These are phyloP conservation scores for Glarea lozoyensis DNA, from an alignment of 495 filamentous ascomycete species.

Conservation along the genomic window DNA sequence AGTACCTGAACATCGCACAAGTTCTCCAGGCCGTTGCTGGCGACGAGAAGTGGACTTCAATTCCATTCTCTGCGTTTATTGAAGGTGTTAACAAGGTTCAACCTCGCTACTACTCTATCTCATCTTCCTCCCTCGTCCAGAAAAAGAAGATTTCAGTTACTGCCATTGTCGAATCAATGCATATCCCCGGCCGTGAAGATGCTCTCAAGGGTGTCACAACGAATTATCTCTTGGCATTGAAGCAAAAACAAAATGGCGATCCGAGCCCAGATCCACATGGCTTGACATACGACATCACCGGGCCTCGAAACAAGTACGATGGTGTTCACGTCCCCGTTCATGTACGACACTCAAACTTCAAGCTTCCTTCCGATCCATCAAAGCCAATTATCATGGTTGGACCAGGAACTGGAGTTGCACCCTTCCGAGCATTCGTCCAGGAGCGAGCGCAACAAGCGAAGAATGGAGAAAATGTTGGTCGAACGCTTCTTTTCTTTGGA, in stretches of 20 bases:
- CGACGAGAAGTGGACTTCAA: slow-evolving; percentile 63
- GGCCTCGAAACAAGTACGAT: slow-evolving; percentile 94
- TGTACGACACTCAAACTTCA: slow-evolving; percentile 98
- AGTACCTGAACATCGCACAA: slow-evolving; percentile 86
- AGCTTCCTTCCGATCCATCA: slow-evolving; percentile 88
- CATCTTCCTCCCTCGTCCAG: slow-evolving; percentile 89
- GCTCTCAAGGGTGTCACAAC: slow-evolving; percentile 91
- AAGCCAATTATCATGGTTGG: slow-evolving; percentile 95
- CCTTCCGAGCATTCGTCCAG: slow-evolving; percentile 91
- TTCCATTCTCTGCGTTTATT: slow-evolving; percentile 92
- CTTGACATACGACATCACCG: slow-evolving; percentile 78
- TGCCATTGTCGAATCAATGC: slow-evolving; percentile 80
- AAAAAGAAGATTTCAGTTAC: slow-evolving; percentile 92
- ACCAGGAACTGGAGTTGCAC: slow-evolving; percentile 93
- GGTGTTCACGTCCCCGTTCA: slow-evolving; percentile 94
- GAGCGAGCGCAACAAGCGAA: slow-evolving; percentile 77
- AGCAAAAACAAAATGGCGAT: slow-evolving; percentile 94
- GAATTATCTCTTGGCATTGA: slow-evolving; percentile 93
- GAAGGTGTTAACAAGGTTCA: slow-evolving; percentile 93
- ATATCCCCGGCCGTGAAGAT: slow-evolving; percentile 68
- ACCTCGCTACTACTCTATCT: slow-evolving; percentile 98
- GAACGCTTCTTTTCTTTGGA: slow-evolving; percentile 89
- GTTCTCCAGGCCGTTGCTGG: slow-evolving; percentile 66
- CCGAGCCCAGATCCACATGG: slow-evolving; percentile 78
- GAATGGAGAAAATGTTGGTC: slow-evolving; percentile 76